Evolutionary conservation across 2,329 filamentous ascomycete genomes (phyloP).

Genomic region (Aspergillus brasiliensis): DNA sequence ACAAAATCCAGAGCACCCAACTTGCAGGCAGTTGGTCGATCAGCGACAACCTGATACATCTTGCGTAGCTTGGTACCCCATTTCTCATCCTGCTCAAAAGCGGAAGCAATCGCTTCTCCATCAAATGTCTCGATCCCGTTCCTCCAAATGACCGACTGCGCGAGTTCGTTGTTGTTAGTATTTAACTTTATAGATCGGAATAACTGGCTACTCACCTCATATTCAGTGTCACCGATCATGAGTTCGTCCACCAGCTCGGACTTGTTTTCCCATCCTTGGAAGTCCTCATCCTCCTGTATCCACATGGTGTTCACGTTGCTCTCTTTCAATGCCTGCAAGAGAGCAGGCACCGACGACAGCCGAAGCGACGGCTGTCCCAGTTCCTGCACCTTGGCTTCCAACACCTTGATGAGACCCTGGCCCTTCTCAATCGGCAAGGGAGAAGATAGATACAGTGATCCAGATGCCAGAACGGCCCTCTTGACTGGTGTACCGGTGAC

Average conservation of each 20-base stretch:
- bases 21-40: conserved; percentile 44
- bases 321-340: conserved; percentile 40
- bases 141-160: conserved; percentile 50
- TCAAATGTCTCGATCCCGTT: conserved; percentile 44
- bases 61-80: conserved; percentile 38
- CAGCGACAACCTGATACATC: conserved; percentile 45
- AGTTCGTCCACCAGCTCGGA: conserved; percentile 39
- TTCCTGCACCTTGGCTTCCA: conserved; percentile 33
- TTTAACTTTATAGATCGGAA: too few species aligned
- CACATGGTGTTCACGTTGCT: conserved; percentile 47
- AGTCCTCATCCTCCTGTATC: conserved; percentile 41
- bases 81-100: conserved; percentile 36
- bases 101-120: conserved; percentile 35
- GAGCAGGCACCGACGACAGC: conserved; percentile 28
- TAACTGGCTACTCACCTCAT: conserved; percentile 36
- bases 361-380: conserved; percentile 32
- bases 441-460: conserved; percentile 47
- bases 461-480: conserved; percentile 45
- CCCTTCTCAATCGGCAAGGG: conserved; percentile 42
- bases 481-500: conserved; percentile 35
- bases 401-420: conserved; percentile 29
- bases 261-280: conserved; percentile 42
- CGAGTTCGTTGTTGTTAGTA: conserved; percentile 16
- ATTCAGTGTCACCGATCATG: conserved; percentile 49
- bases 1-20: conserved; percentile 43